These are phyloP conservation scores for Pyronema omphalodes DNA, from an alignment of 495 filamentous ascomycete species.

Conservation along the genomic window DNA sequence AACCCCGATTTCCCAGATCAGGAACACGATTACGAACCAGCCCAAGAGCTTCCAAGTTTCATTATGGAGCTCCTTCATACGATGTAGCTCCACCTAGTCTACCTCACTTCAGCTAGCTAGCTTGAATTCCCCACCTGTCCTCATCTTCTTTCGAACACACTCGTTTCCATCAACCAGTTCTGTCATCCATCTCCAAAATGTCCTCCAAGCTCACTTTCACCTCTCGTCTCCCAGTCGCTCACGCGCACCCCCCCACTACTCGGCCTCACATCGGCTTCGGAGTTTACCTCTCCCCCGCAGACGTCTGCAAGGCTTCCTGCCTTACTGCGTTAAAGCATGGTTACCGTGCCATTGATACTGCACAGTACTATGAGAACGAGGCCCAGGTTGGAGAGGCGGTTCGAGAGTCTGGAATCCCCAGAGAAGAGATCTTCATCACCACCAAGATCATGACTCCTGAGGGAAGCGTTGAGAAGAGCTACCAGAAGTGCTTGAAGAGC, in stretches of 20 bases:
- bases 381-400: conserved; percentile 45
- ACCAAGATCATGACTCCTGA: conserved; percentile 45
- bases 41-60: too few relatives aligned
- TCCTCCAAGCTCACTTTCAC: not conserved
- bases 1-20: too few relatives aligned
- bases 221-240: too few relatives aligned
- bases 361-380: conserved; percentile 54
- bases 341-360: conserved; percentile 58
- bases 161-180: not conserved
- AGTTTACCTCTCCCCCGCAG: conserved; percentile 40
- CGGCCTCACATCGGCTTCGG: conserved; percentile 57
- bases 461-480: conserved; percentile 39
- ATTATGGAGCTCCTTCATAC: too few relatives aligned
- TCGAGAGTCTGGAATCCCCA: conserved; percentile 33
- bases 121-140: too few relatives aligned
- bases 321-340: conserved; percentile 42
- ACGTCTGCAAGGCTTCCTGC: conserved; percentile 37
- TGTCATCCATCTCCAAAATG: not conserved
- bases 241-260: not conserved
- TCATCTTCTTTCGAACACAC: too few relatives aligned
- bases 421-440: conserved; percentile 44
- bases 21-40: too few relatives aligned
- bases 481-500: conserved; percentile 39
- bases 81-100: too few relatives aligned
- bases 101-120: too few relatives aligned